Evolutionary conservation across 1,284 basidiomycete genomes (phyloP), one percentile per base, ranked within the genome.

Genomic region (Athelia psychrophila): DNA sequence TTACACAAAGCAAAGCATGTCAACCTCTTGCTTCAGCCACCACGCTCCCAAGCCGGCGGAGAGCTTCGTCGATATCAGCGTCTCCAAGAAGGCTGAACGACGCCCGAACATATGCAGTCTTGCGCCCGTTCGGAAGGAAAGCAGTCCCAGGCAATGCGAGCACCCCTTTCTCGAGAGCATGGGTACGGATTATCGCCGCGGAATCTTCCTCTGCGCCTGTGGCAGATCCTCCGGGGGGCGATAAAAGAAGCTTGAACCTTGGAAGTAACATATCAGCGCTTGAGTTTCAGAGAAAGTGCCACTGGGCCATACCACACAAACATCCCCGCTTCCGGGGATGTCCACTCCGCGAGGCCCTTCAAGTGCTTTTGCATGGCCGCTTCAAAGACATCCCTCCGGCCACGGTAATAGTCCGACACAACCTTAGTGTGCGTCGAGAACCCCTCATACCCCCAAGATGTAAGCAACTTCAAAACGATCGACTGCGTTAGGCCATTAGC

Each of bases 321-420:
- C 89, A 94, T 90, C 56, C 95, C 95, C 2, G 95, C 91, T 49
- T 92, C 86, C 0, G 95, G 95, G 1, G 79, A 76, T 38, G 75
- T 81, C 94, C 95, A 98, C 58, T 88, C 85, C 3, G 85, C 93
- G 20, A 95, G 70, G 2, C 84, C 91, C 51, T 74, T 75, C 25
- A 98, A 78, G 63, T 95, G 80, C 63, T 79, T 82, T 52, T 79
- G 73, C 67, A 95, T 87, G 30, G 88, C 85, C 1, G 69, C 67
- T 65, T 95, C 90, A 65, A 98, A 97, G 9, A 84, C 73, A 64
- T 93, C 86, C 20, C 93, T 77, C 63, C 93, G 89, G 58, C 75
- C 67, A 49, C 80, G 78, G 72, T 98, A 98, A 69, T 95, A 94
- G 3, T 75, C 71, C 3, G 93, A 83, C 8, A 97, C 87, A 24